Base-by-base conservation (phyloP, 805 yeast genomes). In the Kodamaea leandrae region DNA sequence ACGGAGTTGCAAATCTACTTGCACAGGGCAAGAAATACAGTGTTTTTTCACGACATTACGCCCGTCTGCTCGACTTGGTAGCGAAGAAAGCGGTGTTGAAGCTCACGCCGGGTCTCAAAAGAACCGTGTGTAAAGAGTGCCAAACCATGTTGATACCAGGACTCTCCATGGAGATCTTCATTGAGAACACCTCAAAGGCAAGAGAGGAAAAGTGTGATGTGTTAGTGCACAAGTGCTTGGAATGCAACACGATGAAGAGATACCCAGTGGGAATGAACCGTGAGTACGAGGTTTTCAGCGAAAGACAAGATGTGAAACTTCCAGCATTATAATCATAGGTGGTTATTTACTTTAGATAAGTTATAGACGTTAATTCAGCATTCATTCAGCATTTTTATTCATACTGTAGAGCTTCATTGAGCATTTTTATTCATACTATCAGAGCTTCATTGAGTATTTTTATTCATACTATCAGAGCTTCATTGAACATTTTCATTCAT, bases 61-160 rank as follows among this genome's bases (percentile, higher is more conserved):
- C 76, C 15, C 66, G 76, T 37, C 76, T 76, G 27, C 61, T 83
- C 61, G 80, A 76, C 41, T 51, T 76, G 6, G 82, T 86, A 6
- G 74, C 86, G 6, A 82, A 83, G 54, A 83, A 82, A 52, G 75
- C 80, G 2, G 90, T 85, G 13, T 55, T 82, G 15, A 76, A 82
- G 46, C 55, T 83, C 20, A 73, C 83, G 28, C 89, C 90, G 0
- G 60, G 63, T 25, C 48, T 87, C 8, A 88, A 88, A 58, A 68
- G 95, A 49, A 68, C 74, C 0, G 54, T 82, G 12, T 88, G 96
- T 60, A 86, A 86, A 51, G 63, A 62, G 26, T 88, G 96, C 58
- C 61, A 74, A 33, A 57, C 78, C 6, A 45, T 74, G 7, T 62
- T 75, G 45, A 52, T 77, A 1, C 78, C 83, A 0, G 83, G 81